Percentiles rank a stretch among this genome's conserved stretches.
phyloP scores from a whole-genome alignment of 768 basidiomycete genomes.

The Gyrodon lividus region DNA sequence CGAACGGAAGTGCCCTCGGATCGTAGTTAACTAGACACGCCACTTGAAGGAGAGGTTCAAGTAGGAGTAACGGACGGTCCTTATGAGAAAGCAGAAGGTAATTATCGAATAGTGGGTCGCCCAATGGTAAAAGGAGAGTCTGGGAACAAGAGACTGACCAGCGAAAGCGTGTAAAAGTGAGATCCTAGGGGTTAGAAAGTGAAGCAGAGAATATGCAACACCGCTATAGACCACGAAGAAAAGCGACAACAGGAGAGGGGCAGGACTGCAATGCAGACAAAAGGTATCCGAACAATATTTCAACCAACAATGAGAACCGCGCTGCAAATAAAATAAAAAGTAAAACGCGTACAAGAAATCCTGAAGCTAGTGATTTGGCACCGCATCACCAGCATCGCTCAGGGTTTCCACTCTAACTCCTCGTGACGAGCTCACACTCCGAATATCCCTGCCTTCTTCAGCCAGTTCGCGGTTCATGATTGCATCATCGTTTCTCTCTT shows the following conservation, averaged over 20 bases:
- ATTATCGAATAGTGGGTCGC: slow-evolving; percentile 30
- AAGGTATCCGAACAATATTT: slow-evolving; percentile 36
- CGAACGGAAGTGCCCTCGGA: slow-evolving; percentile 23
- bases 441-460: slow-evolving; percentile 86
- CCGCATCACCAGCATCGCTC: slow-evolving; percentile 51
- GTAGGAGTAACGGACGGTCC: slow-evolving; percentile 21
- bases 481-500: slow-evolving; percentile 42
- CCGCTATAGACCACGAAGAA: slow-evolving; percentile 29
- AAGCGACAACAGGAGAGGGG: slow-evolving; percentile 28
- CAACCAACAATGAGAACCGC: slow-evolving; percentile 35
- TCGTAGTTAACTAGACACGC: slow-evolving; percentile 13
- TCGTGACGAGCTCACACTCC: slow-evolving; percentile 77
- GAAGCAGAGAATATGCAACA: slow-evolving; percentile 29
- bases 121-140: slow-evolving; percentile 25
- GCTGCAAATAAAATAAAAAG: slow-evolving; percentile 37
- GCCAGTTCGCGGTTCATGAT: slow-evolving; percentile 71
- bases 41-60: slow-evolving; percentile 17
- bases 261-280: slow-evolving; percentile 22
- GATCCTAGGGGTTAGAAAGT: slow-evolving; percentile 30
- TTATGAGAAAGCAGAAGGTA: slow-evolving; percentile 23
- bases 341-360: slow-evolving; percentile 33
- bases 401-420: slow-evolving; percentile 76
- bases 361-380: slow-evolving; percentile 44
- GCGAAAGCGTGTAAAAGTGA: slow-evolving; percentile 26
- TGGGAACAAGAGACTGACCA: slow-evolving; percentile 24